Base-by-base conservation (phyloP, 345 rosid species). In the Populus deltoides region DNA sequence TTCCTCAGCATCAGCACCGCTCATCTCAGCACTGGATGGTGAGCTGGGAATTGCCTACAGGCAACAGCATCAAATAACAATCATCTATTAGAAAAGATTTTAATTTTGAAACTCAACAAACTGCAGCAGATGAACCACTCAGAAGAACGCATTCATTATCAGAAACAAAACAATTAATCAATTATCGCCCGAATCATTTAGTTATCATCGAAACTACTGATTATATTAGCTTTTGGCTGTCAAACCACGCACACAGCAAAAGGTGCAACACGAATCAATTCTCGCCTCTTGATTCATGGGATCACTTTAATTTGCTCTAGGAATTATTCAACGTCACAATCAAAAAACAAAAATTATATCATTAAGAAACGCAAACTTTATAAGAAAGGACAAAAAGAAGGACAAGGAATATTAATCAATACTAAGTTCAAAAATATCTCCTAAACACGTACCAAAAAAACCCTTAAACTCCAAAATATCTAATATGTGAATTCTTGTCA, bases 1-100 rank as follows among this genome's bases (percentile, higher is more conserved):
- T 33, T 84, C 78, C 51, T 75, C 38, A 55, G 66, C 73, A 65
- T 90, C 83, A 51, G 89, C 70, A 67, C 78, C 88, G 78, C 88
- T 85, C 75, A 75, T 84, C 81, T 89, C 90, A 24, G 83, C 80
- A 77, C 93, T 88, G 0, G 97, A 83, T 33, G 88, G 85, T 29
- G 96, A 85, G 73, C 89, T 94, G 66, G 92, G 85, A 77, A 90
- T 79, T 39, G 92, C 97, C 98, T 95, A 77, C 10, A 71, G 35
- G 36, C 63, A 36, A 81, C 69, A 53, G 66, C 27, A 38, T 45
- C 71, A 78, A 63, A 70, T 65, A 12, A 59, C 18, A 13, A 38
- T 8, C 38, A 62, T 29, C 8, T 25, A 7, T n/a, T 7, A 57
- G 59, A 53, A 68, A 45, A 15, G 18, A n/a, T 62, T 27, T 5